Evolutionary conservation across 2,329 filamentous ascomycete species (phyloP).

Genomic region (Lecanoromycetidae sp.): DNA sequence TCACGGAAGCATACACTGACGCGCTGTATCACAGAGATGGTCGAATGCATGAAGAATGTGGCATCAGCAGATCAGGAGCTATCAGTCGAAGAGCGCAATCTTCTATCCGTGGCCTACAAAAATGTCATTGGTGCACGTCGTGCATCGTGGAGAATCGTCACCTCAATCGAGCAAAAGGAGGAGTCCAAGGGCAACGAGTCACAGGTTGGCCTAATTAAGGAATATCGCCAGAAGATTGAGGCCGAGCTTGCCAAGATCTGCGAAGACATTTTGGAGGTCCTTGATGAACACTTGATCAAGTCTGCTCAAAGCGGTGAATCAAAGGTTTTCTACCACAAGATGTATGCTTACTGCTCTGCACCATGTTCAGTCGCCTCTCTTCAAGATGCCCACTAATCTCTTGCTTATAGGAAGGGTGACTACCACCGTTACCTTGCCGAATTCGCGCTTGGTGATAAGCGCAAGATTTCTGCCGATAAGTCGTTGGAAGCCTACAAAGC

Average conservation of each 20-base stretch:
- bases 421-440: conserved; percentile 98
- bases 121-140: conserved; percentile 95
- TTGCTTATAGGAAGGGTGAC: conserved; percentile 77
- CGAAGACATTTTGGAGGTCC: conserved; percentile 89
- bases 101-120: conserved; percentile 96
- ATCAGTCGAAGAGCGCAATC: conserved; percentile 91
- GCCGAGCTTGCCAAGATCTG: conserved; percentile 93
- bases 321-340: conserved; percentile 99
- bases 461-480: conserved; percentile 86
- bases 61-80: conserved; percentile 75
- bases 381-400: background rate
- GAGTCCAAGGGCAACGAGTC: conserved; percentile 95
- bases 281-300: conserved; percentile 87
- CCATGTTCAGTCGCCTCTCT: conserved; percentile 1
- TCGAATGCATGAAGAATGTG: conserved; percentile 99
- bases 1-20: conserved; percentile 17
- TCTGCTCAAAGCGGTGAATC: conserved; percentile 92
- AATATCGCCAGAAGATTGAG: conserved; percentile 99
- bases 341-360: conserved; percentile 43
- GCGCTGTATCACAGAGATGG: conserved; percentile 62
- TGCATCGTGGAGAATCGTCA: conserved; percentile 96
- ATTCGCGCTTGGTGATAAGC: conserved; percentile 87
- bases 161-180: conserved; percentile 98
- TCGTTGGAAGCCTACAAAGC: conserved; percentile 96
- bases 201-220: conserved; percentile 85